Conservation (phyloP, 495 filamentous ascomycete genomes). For the Xylaria acuta region DNA sequence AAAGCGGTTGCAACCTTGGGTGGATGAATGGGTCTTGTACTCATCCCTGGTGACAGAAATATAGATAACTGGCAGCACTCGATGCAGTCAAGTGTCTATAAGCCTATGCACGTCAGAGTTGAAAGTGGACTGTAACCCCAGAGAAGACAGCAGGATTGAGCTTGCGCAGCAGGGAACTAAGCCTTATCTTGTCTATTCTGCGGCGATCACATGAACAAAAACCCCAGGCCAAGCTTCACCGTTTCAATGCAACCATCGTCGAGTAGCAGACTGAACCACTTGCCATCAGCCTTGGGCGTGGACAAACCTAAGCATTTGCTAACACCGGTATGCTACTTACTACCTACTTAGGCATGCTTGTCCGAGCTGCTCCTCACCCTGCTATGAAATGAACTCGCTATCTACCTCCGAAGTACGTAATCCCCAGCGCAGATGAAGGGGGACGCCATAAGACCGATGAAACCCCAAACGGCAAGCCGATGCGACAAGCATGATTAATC, state of each 20-base stretch:
- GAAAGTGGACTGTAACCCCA: conserved; percentile 2
- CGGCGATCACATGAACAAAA: conserved; percentile 20
- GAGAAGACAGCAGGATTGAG: background rate
- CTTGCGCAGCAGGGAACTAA: background rate
- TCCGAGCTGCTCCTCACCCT: background rate
- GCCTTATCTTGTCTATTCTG: background rate
- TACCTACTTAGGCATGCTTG: background rate
- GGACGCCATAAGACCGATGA: conserved; percentile 9
- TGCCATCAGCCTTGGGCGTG: conserved; percentile 9
- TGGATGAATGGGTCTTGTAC: background rate
- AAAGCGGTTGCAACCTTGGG: conserved; percentile 7
- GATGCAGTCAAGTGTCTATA: conserved; percentile 16
- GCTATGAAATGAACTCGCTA: background rate
- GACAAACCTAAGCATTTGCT: background rate
- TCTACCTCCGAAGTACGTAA: background rate
- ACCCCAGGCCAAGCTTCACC: background rate
- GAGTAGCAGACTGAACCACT: background rate
- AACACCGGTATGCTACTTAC: background rate
- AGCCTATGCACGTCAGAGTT: conserved; percentile 17
- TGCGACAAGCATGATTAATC: conserved; percentile 1
- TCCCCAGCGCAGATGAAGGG: conserved; percentile 1
- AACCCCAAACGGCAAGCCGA: conserved; percentile 17
- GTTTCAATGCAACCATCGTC: conserved; percentile 16
- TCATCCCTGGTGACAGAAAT: conserved; percentile 14
- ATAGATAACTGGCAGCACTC: conserved; percentile 4